A percentile compares a stretch with the other conserved stretches of the same genome.
Evolutionary conservation across 179 eudicot genomes (phyloP).

Genomic region (Patellifolia procumbens): DNA sequence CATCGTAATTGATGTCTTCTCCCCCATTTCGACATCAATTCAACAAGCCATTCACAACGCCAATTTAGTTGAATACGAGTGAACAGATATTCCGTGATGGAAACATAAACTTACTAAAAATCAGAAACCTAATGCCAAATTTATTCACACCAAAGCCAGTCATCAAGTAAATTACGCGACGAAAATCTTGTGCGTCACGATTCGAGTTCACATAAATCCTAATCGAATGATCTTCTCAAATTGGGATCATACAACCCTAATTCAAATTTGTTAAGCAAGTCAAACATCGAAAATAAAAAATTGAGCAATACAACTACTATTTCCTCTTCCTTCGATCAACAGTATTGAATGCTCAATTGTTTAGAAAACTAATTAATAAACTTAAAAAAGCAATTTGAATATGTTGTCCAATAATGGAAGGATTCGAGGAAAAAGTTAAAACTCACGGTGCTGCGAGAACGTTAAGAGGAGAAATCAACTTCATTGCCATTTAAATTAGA

Average conservation of each 20-base stretch:
- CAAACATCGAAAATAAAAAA: not conserved
- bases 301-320: too few relatives aligned
- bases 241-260: not conserved
- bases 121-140: not conserved
- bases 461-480: not conserved
- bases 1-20: not conserved
- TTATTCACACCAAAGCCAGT: not conserved
- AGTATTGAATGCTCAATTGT: not conserved
- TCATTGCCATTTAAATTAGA: too few relatives aligned
- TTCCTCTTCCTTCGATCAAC: not conserved
- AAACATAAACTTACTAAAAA: not conserved
- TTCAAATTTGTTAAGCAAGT: not conserved
- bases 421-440: not conserved
- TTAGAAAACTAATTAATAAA: not conserved
- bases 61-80: too few relatives aligned
- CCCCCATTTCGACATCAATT: too few relatives aligned
- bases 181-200: not conserved
- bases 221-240: not conserved
- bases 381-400: not conserved
- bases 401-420: not conserved
- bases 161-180: not conserved
- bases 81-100: too few relatives aligned
- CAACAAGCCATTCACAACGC: too few relatives aligned
- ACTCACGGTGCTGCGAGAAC: slow-evolving; percentile 4
- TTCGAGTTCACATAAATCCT: not conserved